Evolutionary conservation across 176 grass and related monocot species (phyloP), one percentile per base, ranked within the genome.

Genomic region (Luzula sylvatica): DNA sequence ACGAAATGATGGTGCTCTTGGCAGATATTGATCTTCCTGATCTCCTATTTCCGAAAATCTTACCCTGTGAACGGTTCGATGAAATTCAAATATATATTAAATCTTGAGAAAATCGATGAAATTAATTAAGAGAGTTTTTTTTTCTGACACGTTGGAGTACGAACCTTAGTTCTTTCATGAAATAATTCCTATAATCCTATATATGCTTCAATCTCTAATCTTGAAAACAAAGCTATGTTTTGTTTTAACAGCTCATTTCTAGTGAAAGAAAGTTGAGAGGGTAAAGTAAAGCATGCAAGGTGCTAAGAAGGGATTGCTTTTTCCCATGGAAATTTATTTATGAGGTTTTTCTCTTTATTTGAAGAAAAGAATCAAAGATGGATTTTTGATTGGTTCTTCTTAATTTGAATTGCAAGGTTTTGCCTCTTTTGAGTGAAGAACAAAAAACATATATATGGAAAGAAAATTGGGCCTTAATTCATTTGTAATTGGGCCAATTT

Each of bases 291-390:
- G 64, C 45, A 46, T 66, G 64, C 45, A 74, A 77, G 64, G 58
- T 58, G 55, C 29, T 25, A 22, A 81, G 73, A 64, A 81, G 73
- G 68, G 39, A 82, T 86, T 65, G 55, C 73, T 75, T 89, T 79
- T 42, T 16, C 67, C 65, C 72, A 55, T 45, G 83, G 56, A 48
- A 22, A 56, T 67, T 60, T 54, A 69, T 51, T 41, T 41, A 49
- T 69, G n/a, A n/a, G n/a, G n/a, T 42, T 70, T 60, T 64, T 5
- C 27, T 23, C 20, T 27, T 32, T 29, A 23, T 61, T 26, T 52
- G 40, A 71, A 65, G 75, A 24, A 58, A 84, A 66, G 76, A 60
- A 88, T 95, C 60, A 41, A 66, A 15, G 15, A 29, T 66, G 30
- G 23, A 46, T 8, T 20, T 53, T 20, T 21, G 15, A 54, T 65